These are phyloP conservation scores for Aspergillus intermedius DNA, from an alignment of 2,329 filamentous ascomycete species.

Conservation along the genomic window DNA sequence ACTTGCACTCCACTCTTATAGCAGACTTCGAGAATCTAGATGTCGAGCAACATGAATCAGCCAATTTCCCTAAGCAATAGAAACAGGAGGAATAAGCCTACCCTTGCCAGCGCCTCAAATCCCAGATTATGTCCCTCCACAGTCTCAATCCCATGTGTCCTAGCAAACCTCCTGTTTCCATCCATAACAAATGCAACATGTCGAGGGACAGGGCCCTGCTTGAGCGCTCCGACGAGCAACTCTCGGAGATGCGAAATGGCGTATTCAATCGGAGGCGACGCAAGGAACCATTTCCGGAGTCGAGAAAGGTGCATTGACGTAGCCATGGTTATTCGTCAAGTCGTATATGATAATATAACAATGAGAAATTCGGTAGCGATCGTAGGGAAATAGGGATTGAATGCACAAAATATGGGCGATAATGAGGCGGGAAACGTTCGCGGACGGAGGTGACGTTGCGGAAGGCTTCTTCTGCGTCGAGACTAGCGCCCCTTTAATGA, in stretches of 20 bases:
- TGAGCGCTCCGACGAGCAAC: slow-evolving; percentile 77
- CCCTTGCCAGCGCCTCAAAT: slow-evolving; percentile 86
- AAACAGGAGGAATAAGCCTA: slow-evolving; percentile 37
- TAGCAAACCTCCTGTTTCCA: slow-evolving; percentile 88
- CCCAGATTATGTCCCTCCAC: slow-evolving; percentile 93
- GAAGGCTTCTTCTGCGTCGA: no score
- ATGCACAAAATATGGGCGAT: not conserved
- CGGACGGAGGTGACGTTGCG: not conserved
- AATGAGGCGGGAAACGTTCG: not conserved
- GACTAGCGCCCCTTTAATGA: not conserved
- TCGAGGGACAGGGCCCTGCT: slow-evolving; percentile 84
- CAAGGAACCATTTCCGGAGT: slow-evolving; percentile 68
- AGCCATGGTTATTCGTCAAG: slow-evolving; percentile 26
- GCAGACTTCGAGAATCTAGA: slow-evolving; percentile 86
- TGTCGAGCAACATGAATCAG: not conserved
- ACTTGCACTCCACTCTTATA: slow-evolving; percentile 96
- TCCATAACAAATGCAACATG: slow-evolving; percentile 99
- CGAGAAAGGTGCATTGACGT: slow-evolving; percentile 55
- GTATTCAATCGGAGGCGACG: slow-evolving; percentile 90
- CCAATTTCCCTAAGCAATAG: not conserved
- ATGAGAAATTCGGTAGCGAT: not conserved
- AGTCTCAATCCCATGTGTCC: slow-evolving; percentile 86
- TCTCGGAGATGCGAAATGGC: slow-evolving; percentile 71
- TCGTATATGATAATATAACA: not conserved
- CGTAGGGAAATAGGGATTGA: not conserved